Evolutionary conservation across 768 basidiomycete species (phyloP), one percentile per base, ranked within the genome.

Genomic region (Dioszegia hungarica): DNA sequence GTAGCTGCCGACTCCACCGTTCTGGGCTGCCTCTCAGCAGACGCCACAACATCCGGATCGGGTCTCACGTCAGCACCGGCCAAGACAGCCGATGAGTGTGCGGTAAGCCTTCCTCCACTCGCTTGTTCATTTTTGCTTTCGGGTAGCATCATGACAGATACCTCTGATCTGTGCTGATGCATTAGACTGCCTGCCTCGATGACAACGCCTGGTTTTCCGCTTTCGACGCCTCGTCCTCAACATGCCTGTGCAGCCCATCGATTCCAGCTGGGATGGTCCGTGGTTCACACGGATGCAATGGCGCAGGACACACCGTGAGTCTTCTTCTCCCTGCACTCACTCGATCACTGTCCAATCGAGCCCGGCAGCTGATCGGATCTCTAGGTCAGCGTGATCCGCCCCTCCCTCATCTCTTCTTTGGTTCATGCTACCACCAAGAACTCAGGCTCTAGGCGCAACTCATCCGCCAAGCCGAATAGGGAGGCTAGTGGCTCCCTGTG

Each of bases 21-120:
- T 14, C 37, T 51, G 20, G 49, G 49, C 25, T 51, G 49, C 24
- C 49, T 51, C 5, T 38, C 49, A n/a, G n/a, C n/a, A 1, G 5
- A 31, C 12, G 24, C n/a, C 36, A 12, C 4, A 17, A 25, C 37
- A 10, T 38, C 34, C 24, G 3, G 19, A 5, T 27, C 36, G 20
- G 24, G 12, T 27, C 34, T 51, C 24, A 8, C 25, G 19, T n/a
- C 31, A 9, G 47, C 15, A 6, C n/a, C 37, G n/a, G 49, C 15
- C 24, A 33, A 38, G 49, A 37, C 49, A 5, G 29, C 36, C 10
- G 49, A 51, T 38, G 49, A 51, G 24, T 51, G 49, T 51, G 49
- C 49, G 6, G 49, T 51, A 27, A 37, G 49, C 29, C 24, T 17
- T 28, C 14, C 19, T 31, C 8, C 27, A 36, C 34, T n/a, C n/a